A percentile compares a stretch with the other conserved stretches of the same genome.
These are phyloP conservation scores for Hirsutella thompsonii DNA, from an alignment of 2,329 filamentous ascomycete genomes.

Conservation along the genomic window DNA sequence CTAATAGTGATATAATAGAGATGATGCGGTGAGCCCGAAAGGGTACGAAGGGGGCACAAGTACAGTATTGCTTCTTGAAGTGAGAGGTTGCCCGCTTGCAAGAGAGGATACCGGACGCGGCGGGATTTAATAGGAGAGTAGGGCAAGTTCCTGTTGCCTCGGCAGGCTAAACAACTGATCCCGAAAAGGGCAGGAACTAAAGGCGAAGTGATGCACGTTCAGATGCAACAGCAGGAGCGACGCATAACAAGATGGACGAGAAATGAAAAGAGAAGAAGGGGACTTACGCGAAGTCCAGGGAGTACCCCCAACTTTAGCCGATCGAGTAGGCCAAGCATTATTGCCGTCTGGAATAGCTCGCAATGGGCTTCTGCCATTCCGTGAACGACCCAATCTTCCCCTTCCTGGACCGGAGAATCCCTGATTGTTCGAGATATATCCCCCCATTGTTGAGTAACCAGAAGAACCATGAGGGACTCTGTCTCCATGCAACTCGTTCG, in stretches of 20 bases:
- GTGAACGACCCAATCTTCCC: slow-evolving; percentile 63
- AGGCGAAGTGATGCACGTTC: no score
- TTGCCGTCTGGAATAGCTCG: slow-evolving; percentile 46
- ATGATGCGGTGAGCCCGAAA: no score
- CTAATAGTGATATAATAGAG: no score
- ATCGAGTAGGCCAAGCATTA: slow-evolving; percentile 39
- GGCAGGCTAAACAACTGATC: no score
- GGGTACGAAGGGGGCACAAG: no score
- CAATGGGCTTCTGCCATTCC: slow-evolving; percentile 49
- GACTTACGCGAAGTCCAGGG: slow-evolving; percentile 34
- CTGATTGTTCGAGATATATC: slow-evolving; percentile 32
- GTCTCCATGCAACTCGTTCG: slow-evolving; percentile 18
- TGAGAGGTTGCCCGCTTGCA: no score
- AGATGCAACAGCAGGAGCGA: background rate
- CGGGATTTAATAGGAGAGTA: no score
- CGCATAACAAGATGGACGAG: background rate
- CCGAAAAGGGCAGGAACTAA: no score
- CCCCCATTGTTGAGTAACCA: slow-evolving; percentile 26
- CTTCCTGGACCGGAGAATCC: slow-evolving; percentile 77
- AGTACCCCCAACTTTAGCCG: slow-evolving; percentile 30
- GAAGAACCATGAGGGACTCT: slow-evolving; percentile 10
- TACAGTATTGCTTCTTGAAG: no score
- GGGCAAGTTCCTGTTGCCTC: no score
- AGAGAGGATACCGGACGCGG: no score
- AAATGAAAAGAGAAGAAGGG: background rate